Conservation (phyloP, 2,329 filamentous ascomycete genomes). For the Fusarium longipes region DNA sequence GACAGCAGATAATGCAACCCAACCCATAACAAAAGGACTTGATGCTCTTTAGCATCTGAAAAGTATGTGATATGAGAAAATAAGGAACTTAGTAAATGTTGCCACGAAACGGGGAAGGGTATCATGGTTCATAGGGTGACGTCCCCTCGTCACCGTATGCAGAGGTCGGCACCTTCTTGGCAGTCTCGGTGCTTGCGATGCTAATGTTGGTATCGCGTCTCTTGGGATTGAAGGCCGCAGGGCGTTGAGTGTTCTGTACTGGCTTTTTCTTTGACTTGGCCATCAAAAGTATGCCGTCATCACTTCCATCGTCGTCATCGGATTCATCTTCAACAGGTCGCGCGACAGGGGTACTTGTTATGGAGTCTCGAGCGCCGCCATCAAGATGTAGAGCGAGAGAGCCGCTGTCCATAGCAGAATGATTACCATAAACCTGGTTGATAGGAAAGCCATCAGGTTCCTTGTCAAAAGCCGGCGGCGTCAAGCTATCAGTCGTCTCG, state of each 20-base stretch:
- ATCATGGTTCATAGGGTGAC: conserved; percentile 45
- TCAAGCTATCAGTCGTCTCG: conserved; percentile 65
- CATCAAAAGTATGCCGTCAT: conserved; percentile 67
- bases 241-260: conserved; percentile 28
- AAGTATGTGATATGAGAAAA: conserved; percentile 33
- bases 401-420: conserved; percentile 50
- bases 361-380: conserved; percentile 32
- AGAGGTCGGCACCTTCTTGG: conserved; percentile 63
- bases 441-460: conserved; percentile 62
- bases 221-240: conserved; percentile 53
- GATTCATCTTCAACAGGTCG: conserved; percentile 56
- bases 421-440: conserved; percentile 53
- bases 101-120: conserved; percentile 36
- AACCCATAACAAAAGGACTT: conserved; percentile 19
- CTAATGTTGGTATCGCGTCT: conserved; percentile 71
- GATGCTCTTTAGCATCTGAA: conserved; percentile 36
- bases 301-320: conserved; percentile 64
- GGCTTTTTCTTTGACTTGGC: conserved; percentile 62
- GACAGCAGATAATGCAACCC: conserved; percentile 32
- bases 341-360: conserved; percentile 45
- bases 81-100: conserved; percentile 29
- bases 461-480: conserved; percentile 63
- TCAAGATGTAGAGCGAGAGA: conserved; percentile 48
- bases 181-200: conserved; percentile 71
- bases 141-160: conserved; percentile 51